A percentile compares a stretch with the other conserved stretches of the same genome.
Evolutionary conservation across 73 alveolate genomes (phyloP).

Genomic region (Paramecium octaurelia): DNA sequence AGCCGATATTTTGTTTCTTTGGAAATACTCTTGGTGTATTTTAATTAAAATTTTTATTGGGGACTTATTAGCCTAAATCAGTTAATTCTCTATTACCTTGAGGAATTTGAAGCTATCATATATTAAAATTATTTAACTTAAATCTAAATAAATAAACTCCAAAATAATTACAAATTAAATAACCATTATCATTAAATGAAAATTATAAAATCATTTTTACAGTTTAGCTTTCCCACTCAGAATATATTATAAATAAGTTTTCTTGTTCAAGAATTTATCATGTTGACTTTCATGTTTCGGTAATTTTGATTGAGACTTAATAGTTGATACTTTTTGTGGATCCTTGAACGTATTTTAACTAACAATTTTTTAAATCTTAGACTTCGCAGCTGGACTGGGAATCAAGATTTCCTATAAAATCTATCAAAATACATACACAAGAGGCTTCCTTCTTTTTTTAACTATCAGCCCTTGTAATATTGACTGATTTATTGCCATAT

Average conservation of each 20-base stretch:
- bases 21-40: background rate
- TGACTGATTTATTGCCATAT: conserved; percentile 42
- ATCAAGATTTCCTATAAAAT: background rate
- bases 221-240: conserved; percentile 43
- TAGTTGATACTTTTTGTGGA: background rate
- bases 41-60: background rate
- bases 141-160: background rate
- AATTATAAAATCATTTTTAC: background rate
- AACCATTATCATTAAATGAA: background rate
- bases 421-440: background rate
- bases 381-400: background rate
- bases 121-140: background rate
- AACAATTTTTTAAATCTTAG: background rate
- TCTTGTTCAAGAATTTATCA: background rate
- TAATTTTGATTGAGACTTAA: background rate
- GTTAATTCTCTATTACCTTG: background rate
- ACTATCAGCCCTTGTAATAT: conserved; percentile 39
- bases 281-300: conserved; percentile 2
- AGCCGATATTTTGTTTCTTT: background rate
- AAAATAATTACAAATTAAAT: background rate
- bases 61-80: background rate
- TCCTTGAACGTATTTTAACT: background rate
- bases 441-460: conserved; percentile 42
- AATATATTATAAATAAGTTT: conserved; percentile 37
- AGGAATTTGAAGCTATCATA: background rate